Evolutionary conservation across 129 eudicot species (phyloP).

Genomic region (Arctium lappa): DNA sequence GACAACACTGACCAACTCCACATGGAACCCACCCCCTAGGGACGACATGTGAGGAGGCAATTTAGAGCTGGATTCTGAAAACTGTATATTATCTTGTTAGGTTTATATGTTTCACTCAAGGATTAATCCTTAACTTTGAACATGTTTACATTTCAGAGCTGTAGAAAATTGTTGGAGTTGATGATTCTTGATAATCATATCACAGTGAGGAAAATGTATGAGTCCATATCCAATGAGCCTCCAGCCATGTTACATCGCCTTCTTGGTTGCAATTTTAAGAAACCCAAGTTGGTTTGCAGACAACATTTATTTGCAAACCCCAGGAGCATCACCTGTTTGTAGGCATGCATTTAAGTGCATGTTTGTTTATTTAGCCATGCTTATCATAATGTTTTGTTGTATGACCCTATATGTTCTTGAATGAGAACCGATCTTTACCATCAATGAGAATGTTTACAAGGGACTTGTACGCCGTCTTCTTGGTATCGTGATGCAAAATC

Average conservation of each 20-base stretch:
- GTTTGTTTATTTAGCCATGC: background rate
- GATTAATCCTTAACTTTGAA: background rate
- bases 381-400: no score
- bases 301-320: constrained; percentile 78
- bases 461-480: constrained; percentile 85
- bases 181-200: constrained; percentile 69
- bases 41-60: no score
- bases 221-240: constrained; percentile 39
- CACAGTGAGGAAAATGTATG: constrained; percentile 58
- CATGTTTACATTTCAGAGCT: constrained; percentile 49
- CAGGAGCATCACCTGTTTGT: constrained; percentile 38
- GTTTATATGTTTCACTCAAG: background rate
- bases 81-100: background rate
- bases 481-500: constrained; percentile 86
- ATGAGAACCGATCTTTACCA: constrained; percentile 6
- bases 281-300: constrained; percentile 41
- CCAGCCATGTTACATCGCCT: constrained; percentile 54
- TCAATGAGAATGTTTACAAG: constrained; percentile 66
- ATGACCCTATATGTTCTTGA: no score
- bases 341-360: background rate
- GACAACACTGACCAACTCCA: no score
- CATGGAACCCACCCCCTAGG: no score
- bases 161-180: constrained; percentile 58
- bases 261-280: constrained; percentile 36
- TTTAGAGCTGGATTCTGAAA: background rate